Evolutionary conservation across 2,329 filamentous ascomycete genomes (phyloP).

Genomic region (Aspergillus arachidicola): DNA sequence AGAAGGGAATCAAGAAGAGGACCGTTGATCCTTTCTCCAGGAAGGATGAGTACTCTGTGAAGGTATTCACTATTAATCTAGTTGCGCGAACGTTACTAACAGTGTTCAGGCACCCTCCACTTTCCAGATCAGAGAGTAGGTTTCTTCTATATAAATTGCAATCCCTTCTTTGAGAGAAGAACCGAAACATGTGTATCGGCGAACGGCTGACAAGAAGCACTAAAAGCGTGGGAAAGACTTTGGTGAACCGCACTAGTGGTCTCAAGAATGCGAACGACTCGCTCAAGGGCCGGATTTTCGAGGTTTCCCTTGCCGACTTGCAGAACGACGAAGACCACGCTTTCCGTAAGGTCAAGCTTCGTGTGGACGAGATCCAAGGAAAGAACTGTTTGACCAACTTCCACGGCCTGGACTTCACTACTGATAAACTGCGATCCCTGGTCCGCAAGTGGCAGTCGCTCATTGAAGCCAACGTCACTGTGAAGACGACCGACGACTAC

Average conservation of each 20-base stretch:
- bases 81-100: conserved; percentile 20
- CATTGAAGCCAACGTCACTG: conserved; percentile 98
- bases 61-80: conserved; percentile 58
- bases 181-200: conserved; percentile 5
- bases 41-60: conserved; percentile 99
- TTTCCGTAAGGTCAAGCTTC: conserved; percentile 99
- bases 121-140: conserved; percentile 96
- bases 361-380: conserved; percentile 98
- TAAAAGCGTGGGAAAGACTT: conserved; percentile 94
- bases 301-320: conserved; percentile 97
- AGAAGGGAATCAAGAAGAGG: conserved; percentile 99
- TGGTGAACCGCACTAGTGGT: conserved; percentile 99
- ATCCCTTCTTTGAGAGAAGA: conserved; percentile 7
- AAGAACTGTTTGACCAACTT: conserved; percentile 99
- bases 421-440: conserved; percentile 98
- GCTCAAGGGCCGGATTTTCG: conserved; percentile 97
- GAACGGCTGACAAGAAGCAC: conserved; percentile 21
- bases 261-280: conserved; percentile 99
- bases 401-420: conserved; percentile 99
- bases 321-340: conserved; percentile 99
- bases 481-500: conserved; percentile 99
- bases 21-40: conserved; percentile 95
- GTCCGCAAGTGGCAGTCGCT: conserved; percentile 99
- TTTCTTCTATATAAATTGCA: conserved; percentile 16
- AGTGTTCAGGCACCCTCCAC: conserved; percentile 77